Evolutionary conservation across 2,329 filamentous ascomycete genomes (phyloP), one percentile per base, ranked within the genome.

Genomic region (Hypocreales sp.): DNA sequence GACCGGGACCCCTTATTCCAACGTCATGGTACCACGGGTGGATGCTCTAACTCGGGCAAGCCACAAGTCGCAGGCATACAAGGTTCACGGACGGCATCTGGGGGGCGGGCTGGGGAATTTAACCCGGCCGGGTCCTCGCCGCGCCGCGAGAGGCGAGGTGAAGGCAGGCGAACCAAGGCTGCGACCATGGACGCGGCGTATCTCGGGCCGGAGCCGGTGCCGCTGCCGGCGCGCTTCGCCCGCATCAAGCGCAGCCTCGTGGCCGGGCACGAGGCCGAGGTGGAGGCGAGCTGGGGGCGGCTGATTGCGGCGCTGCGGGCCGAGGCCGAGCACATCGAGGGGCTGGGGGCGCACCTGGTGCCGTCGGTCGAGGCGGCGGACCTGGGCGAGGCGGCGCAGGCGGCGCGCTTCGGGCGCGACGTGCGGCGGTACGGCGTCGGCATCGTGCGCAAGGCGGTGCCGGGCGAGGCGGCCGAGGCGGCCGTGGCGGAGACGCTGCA

Each of bases 361-460:
- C 67, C 67, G 15, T 61, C 55, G 12, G 66, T 72, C 29, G 60
- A 67, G 31, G 71, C 63, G 34, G 41, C 48, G 39, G 60, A 67
- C 33, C 58, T 71, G 15, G 51, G 56, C 33, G 46, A 60, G 40
- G 37, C 52, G 4, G 49, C 56, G 29, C 58, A 64, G 27, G 60
- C 66, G 3, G 53, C 61, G 15, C 53, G 61, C 2, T 79, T 79
- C 44, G 59, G 55, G 28, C 53, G 55, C 25, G 64, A 67, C 40
- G 56, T 75, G 27, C 61, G 61, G 39, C 69, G 72, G 40, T 65
- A 73, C 22, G 76, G 75, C 28, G 65, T 72, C 8, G 74, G 69
- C 22, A 64, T 81, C 13, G 60, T 81, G 15, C 64, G 72, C 31
- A 70, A 71, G 37, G 74, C 78, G 21, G 53, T 81, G 3, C 63